A percentile compares a stretch with the other conserved stretches of the same genome.
Evolutionary conservation across 2,329 filamentous ascomycete genomes (phyloP).

Genomic region (Mariannaea sp.): DNA sequence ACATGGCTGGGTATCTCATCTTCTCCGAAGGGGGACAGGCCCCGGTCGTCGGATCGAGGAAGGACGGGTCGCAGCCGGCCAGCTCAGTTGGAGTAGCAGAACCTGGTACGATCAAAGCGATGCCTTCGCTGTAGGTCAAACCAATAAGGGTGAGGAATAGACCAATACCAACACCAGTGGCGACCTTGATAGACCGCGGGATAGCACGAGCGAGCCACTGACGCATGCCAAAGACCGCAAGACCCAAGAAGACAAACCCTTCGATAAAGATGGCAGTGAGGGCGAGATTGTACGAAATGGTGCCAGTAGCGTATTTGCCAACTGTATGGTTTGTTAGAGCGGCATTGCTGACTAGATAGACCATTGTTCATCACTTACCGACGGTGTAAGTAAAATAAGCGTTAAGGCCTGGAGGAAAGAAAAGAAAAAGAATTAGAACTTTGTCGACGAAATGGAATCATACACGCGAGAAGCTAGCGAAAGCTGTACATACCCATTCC

Average conservation of each 20-base stretch:
- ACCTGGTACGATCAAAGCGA: constrained; percentile 77
- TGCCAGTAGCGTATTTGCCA: constrained; percentile 73
- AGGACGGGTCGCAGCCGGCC: constrained; percentile 71
- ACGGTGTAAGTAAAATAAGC: constrained; percentile 82
- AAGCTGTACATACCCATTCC: constrained; percentile 46
- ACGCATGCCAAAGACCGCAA: constrained; percentile 79
- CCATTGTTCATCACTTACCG: constrained; percentile 30
- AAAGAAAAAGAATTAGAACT: neutral
- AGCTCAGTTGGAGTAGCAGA: constrained; percentile 71
- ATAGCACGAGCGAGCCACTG: constrained; percentile 88
- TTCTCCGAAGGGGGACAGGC: constrained; percentile 67
- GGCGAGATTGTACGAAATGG: constrained; percentile 75
- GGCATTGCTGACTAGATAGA: neutral
- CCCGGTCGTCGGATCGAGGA: constrained; percentile 48
- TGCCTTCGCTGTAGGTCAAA: constrained; percentile 79
- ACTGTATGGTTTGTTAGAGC: constrained; percentile 49
- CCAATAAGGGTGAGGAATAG: constrained; percentile 79
- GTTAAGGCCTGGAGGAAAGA: constrained; percentile 68
- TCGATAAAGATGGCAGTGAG: constrained; percentile 88
- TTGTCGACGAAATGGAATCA: constrained; percentile 6
- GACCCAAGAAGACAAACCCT: constrained; percentile 80
- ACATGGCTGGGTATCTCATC: constrained; percentile 84
- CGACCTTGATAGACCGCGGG: constrained; percentile 83
- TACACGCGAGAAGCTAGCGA: neutral
- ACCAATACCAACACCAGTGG: constrained; percentile 84